A percentile compares a stretch with the other conserved stretches of the same genome.
These are phyloP conservation scores for Asterionellopsis glacialis DNA, from an alignment of 108 stramenopile species.

Conservation along the genomic window DNA sequence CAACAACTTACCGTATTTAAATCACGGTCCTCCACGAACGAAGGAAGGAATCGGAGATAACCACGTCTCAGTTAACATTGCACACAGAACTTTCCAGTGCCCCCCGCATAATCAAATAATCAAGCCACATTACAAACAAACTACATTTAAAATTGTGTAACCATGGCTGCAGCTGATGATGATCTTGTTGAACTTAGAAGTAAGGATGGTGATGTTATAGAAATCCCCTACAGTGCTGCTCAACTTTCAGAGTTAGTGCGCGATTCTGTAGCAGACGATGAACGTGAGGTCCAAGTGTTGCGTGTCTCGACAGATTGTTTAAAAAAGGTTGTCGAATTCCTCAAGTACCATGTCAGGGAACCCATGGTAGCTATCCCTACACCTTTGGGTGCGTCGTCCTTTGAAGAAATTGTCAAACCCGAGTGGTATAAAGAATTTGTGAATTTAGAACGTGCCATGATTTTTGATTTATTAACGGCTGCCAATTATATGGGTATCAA, in stretches of 20 bases:
- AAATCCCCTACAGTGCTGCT: too few species aligned
- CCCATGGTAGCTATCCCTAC: constrained; percentile 66
- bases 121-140: too few species aligned
- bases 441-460: constrained; percentile 40
- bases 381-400: constrained; percentile 59
- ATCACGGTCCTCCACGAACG: background rate
- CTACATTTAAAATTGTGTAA: too few species aligned
- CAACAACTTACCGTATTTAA: too few species aligned
- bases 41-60: too few species aligned
- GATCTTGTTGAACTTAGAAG: too few species aligned
- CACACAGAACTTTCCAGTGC: too few species aligned
- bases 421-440: constrained; percentile 72
- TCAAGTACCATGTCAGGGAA: constrained; percentile 63
- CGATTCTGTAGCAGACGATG: background rate
- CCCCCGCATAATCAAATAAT: too few species aligned
- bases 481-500: constrained; percentile 84
- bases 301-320: constrained; percentile 48
- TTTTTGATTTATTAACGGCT: constrained; percentile 74
- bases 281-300: constrained; percentile 35
- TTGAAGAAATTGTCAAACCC: constrained; percentile 68
- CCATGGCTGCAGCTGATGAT: too few species aligned
- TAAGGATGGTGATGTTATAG: too few species aligned
- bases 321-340: constrained; percentile 67
- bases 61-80: too few species aligned
- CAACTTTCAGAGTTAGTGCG: background rate